Base-by-base conservation (phyloP, 768 basidiomycete genomes). In the Leucocoprinus leucothites region DNA sequence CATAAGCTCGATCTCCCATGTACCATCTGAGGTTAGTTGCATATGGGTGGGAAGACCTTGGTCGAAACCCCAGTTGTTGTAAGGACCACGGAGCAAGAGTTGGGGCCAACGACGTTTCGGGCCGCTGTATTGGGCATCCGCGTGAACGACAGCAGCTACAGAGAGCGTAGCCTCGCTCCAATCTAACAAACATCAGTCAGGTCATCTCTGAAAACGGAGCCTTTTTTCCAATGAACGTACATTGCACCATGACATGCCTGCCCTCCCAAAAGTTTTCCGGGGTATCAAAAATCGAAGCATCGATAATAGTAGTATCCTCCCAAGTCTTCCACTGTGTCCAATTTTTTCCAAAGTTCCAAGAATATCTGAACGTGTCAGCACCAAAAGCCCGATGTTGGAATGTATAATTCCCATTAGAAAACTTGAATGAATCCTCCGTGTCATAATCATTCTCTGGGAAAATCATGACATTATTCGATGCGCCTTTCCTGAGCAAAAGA, bases 11-110 rank as follows among this genome's bases (percentile, higher is more conserved):
- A 94, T 78, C 58, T 91, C 85, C 92, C 94, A 96, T 48, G 76
- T 74, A 48, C 86, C 81, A 45, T 91, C 79, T 6, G 72, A 69
- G 46, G 78, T 78, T 55, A 84, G 82, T 25, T 69, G 71, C 87
- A 96, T 91, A 59, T 79, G 61, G 38, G 89, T 80, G 0, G 81
- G 60, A 41, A 93, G 81, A 63, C 94, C 94, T 55, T 84, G 75
- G 72, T 97, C 94, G 66, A 84, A 94, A 53, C 94, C 94, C 92
- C 93, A 97, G 34, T 80, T 71, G 64, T 97, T 97, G 81, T 91
- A 97, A 0, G 86, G 84, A 46, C 94, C 94, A 61, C 94, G 87
- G 42, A 85, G 89, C 51, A 97, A 73, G 61, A 95, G 77, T 63
- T 94, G 92, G 22, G 94, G 94, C 25, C 91, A 87, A 22, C 92